A percentile compares a stretch with the other conserved stretches of the same genome.
Conservation (phyloP, 2,329 filamentous ascomycete species). For the Malbranchea cinnamomea region DNA sequence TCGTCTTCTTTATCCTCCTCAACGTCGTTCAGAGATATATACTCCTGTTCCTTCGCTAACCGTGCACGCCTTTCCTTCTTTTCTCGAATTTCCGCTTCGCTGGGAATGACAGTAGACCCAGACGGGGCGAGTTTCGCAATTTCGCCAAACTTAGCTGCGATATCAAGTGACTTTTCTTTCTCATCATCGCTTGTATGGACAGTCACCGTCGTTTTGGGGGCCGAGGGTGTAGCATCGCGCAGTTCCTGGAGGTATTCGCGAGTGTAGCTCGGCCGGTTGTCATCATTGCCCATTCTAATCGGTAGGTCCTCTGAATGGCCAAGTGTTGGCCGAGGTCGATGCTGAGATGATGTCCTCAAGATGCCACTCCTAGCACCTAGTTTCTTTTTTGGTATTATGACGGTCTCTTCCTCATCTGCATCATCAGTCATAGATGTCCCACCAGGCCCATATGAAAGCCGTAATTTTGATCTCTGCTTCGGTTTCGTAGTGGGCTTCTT, state of each 20-base stretch:
- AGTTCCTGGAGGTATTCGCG: slow-evolving; percentile 77
- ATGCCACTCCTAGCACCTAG: slow-evolving; percentile 47
- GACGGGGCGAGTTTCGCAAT: slow-evolving; percentile 17
- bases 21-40: slow-evolving; percentile 24
- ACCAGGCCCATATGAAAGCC: slow-evolving; percentile 5
- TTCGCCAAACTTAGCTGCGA: slow-evolving; percentile 35
- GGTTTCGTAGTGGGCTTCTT: slow-evolving; percentile 2
- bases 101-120: slow-evolving; percentile 46
- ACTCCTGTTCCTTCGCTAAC: slow-evolving; percentile 52
- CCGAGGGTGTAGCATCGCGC: slow-evolving; percentile 70
- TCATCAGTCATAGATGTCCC: slow-evolving; percentile 17
- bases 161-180: slow-evolving; percentile 32
- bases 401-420: slow-evolving; percentile 37
- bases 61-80: slow-evolving; percentile 83
- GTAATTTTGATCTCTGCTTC: slow-evolving; percentile 6
- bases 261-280: slow-evolving; percentile 65
- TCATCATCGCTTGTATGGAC: slow-evolving; percentile 8
- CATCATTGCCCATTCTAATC: slow-evolving; percentile 44
- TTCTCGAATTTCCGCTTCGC: slow-evolving; percentile 71
- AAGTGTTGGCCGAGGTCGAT: slow-evolving; percentile 37
- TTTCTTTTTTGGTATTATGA: slow-evolving; percentile 48
- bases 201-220: slow-evolving; percentile 44
- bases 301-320: slow-evolving; percentile 39
- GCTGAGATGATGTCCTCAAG: slow-evolving; percentile 50
- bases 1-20: slow-evolving; percentile 26